Conservation (phyloP, 148 eudicot genomes). For the Silene uniflora region DNA sequence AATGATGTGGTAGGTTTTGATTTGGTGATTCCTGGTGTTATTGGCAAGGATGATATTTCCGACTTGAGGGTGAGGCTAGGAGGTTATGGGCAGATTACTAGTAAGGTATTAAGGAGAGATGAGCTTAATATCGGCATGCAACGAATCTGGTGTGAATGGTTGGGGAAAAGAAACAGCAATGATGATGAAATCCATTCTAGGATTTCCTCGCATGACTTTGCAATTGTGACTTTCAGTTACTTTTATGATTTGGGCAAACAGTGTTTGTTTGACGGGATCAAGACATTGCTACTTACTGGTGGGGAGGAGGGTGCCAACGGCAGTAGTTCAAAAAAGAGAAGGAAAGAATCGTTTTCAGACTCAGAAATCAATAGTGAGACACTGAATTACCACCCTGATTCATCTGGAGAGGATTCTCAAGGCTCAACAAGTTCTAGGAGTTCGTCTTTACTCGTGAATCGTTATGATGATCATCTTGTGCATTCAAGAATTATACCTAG, state of each 20-base stretch:
- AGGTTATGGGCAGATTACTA: constrained; percentile 70
- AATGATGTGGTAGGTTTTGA: constrained; percentile 14
- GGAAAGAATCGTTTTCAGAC: constrained; percentile 58
- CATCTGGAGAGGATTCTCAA: constrained; percentile 67
- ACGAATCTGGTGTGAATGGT: constrained; percentile 92
- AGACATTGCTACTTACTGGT: constrained; percentile 40
- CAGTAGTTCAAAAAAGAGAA: constrained; percentile 39
- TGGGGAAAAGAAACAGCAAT: constrained; percentile 35
- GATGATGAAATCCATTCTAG: constrained; percentile 21
- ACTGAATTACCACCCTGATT: constrained; percentile 42
- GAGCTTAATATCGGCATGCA: constrained; percentile 32
- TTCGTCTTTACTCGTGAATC: constrained; percentile 40
- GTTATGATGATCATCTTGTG: constrained; percentile 60
- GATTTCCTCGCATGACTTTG: constrained; percentile 57
- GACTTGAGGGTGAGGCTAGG: constrained; percentile 49
- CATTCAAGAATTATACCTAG: constrained; percentile 44
- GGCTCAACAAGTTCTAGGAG: constrained; percentile 37
- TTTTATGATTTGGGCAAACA: constrained; percentile 67
- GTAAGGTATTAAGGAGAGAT: constrained; percentile 45
- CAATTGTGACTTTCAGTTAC: constrained; percentile 65
- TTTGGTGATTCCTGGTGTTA: constrained; percentile 64
- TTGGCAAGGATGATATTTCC: constrained; percentile 46
- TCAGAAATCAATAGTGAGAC: constrained; percentile 55
- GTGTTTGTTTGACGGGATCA: constrained; percentile 51
- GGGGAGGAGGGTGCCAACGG: constrained; percentile 37